phyloP scores from a whole-genome alignment of 129 eudicot species.

The Chrysanthemum seticuspe region DNA sequence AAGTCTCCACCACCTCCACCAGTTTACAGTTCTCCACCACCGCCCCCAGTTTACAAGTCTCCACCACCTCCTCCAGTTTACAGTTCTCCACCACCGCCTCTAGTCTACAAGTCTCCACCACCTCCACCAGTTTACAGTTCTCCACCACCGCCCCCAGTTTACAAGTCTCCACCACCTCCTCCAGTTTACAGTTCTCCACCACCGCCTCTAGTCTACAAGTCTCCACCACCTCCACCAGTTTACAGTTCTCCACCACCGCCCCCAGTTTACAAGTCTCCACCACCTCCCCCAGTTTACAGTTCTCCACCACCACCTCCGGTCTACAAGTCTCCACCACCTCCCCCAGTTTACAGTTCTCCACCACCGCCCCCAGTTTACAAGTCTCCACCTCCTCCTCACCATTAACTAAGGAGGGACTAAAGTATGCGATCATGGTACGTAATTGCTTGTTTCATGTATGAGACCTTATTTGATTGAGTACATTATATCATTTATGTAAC shows the following conservation, averaged over 20 bases:
- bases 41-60: too few species aligned
- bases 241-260: slow-evolving; percentile 15
- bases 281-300: slow-evolving; percentile 26
- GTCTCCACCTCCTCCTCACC: slow-evolving; percentile 45
- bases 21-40: too few species aligned
- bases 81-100: too few species aligned
- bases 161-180: slow-evolving; percentile 27
- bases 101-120: too few species aligned
- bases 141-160: neutral
- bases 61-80: too few species aligned
- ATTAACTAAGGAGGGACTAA: neutral
- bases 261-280: slow-evolving; percentile 13
- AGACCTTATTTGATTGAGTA: too few species aligned
- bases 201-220: slow-evolving; percentile 19
- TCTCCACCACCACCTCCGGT: slow-evolving; percentile 11
- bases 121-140: too few species aligned
- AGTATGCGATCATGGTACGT: neutral
- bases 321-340: slow-evolving; percentile 35
- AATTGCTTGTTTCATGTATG: slow-evolving; percentile 6
- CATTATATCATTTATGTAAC: too few species aligned
- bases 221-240: slow-evolving; percentile 26
- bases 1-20: too few species aligned
- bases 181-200: neutral
- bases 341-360: slow-evolving; percentile 31
- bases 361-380: slow-evolving; percentile 19